phyloP scores from a whole-genome alignment of 495 filamentous ascomycete genomes.

The Aspergillus ellipticus region DNA sequence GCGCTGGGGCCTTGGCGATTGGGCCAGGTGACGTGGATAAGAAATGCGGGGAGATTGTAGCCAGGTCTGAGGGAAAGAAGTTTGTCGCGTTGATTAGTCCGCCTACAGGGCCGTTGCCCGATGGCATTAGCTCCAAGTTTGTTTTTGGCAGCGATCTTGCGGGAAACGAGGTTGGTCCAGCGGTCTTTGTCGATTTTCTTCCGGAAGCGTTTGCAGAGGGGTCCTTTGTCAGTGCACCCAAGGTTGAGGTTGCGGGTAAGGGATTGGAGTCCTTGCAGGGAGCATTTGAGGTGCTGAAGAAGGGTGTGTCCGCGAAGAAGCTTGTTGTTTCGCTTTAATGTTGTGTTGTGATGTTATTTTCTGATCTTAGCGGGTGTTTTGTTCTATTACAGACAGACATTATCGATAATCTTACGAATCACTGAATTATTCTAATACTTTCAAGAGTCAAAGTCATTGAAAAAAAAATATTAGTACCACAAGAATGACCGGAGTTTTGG shows the following conservation, averaged over 20 bases:
- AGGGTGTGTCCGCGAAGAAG: conserved; percentile 38
- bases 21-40: conserved; percentile 3
- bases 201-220: conserved; percentile 27
- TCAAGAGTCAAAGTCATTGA: too few species aligned
- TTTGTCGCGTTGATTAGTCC: conserved; percentile 11
- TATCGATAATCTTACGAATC: too few species aligned
- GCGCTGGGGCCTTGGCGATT: conserved; percentile 19
- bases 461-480: too few species aligned
- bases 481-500: too few species aligned
- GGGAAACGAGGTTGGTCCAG: conserved; percentile 28
- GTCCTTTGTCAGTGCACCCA: conserved; percentile 19
- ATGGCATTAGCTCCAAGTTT: conserved; percentile 12
- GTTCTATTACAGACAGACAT: too few species aligned
- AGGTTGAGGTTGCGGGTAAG: conserved; percentile 28
- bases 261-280: conserved; percentile 39
- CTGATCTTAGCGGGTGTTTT: too few species aligned
- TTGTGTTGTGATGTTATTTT: too few species aligned
- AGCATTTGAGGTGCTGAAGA: conserved; percentile 28
- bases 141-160: conserved; percentile 6
- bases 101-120: neutral
- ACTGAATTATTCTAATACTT: too few species aligned
- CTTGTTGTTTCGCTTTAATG: conserved; percentile 25
- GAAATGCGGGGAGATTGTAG: conserved; percentile 13
- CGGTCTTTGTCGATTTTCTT: conserved; percentile 35
- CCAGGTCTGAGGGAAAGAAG: conserved; percentile 8